Evolutionary conservation across 169 alveolate genomes (phyloP), one percentile per base, ranked within the genome.

Genomic region (Neospora caninum): DNA sequence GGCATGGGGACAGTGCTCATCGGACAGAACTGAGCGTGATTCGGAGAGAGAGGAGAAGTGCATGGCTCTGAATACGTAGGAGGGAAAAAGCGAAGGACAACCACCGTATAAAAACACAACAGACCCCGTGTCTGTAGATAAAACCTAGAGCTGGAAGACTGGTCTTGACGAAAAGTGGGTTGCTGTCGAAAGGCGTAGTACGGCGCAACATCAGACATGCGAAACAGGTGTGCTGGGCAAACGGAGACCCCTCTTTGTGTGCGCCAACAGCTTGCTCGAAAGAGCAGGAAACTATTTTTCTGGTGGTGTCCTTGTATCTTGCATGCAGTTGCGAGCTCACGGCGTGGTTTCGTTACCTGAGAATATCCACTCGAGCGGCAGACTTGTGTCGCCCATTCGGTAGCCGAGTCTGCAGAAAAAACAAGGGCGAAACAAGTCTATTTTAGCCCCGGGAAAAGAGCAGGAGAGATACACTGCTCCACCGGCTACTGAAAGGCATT

Each of bases 301-400:
- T 25, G 73, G 34, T 25, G 73, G 34, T 64, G 29, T 64, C 20
- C 29, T 64, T 25, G 20, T 64, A 64, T 25, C 34, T 64, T 25
- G 73, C 73, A 25, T 64, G 34, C 38, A 69, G 38, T 29, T 22
- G 27, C 0, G 27, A 22, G 42, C 38, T 69, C 9, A 31, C 38
- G 38, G 25, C 82, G 82, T 0, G 38, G 34, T 49, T 49, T 36
- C 18, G 84, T 58, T 0, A 94, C 96, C 96, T 38, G 93, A 88
- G 67, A 94, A 94, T 43, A 92, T 13, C 96, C 96, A 94, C 82
- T 94, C 96, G 73, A 42, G 69, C 0, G 94, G 94, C 6, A 73
- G 83, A 29, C 64, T 88, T 16, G 93, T 45, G 53, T 88, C 86
- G 0, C 93, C 88, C 93, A 64, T 82, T n/a, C 92, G 94, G 49